phyloP scores from a whole-genome alignment of 257 asterid genomes.

The Penstemon barbatus region DNA sequence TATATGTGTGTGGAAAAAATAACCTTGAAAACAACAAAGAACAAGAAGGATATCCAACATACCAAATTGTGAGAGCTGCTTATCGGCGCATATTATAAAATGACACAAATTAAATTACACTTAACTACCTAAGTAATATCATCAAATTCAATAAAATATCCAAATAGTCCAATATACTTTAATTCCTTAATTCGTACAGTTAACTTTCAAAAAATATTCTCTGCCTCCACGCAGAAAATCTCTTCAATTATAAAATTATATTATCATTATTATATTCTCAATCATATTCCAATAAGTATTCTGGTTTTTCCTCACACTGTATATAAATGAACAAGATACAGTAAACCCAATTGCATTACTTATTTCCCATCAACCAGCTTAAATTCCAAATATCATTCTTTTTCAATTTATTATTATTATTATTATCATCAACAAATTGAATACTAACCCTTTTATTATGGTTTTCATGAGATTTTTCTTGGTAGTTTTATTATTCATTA shows the following conservation, averaged over 20 bases:
- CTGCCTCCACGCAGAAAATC: too few species aligned
- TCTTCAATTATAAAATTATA: too few species aligned
- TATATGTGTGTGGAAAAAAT: background rate
- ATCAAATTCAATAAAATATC: background rate
- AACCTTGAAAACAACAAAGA: background rate
- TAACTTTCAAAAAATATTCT: too few species aligned
- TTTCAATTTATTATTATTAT: background rate
- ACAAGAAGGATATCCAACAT: background rate
- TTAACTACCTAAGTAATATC: constrained; percentile 25
- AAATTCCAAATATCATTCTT: background rate
- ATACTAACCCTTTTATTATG: background rate
- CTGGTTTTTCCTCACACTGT: background rate
- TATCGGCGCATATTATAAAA: too few species aligned
- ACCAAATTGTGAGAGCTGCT: too few species aligned
- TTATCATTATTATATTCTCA: background rate
- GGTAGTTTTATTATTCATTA: constrained; percentile 10
- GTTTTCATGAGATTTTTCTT: background rate
- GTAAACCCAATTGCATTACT: too few species aligned
- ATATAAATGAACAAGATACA: too few species aligned
- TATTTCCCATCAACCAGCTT: background rate
- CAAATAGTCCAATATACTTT: too few species aligned
- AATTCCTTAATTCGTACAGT: too few species aligned
- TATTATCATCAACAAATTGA: constrained; percentile 11
- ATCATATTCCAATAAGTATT: background rate
- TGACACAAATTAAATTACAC: background rate